These are phyloP conservation scores for Rutstroemia sp. DNA, from an alignment of 2,329 filamentous ascomycete genomes.

Conservation along the genomic window DNA sequence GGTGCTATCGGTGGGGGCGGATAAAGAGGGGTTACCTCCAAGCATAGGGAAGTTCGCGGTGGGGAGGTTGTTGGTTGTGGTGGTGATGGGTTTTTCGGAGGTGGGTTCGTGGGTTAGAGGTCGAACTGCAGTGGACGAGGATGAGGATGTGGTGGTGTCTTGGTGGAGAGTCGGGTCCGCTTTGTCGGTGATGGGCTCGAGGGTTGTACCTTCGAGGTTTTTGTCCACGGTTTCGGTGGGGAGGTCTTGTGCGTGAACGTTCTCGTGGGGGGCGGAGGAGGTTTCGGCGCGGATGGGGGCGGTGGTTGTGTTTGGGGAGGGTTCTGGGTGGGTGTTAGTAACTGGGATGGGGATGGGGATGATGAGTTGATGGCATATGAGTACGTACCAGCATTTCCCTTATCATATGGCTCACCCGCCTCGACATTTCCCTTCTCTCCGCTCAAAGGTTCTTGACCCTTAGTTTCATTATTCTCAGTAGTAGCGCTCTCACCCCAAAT, in stretches of 20 bases:
- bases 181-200: too few relatives aligned
- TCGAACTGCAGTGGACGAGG: too few relatives aligned
- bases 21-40: too few relatives aligned
- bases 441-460: slow-evolving; percentile 59
- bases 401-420: slow-evolving; percentile 67
- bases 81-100: background rate
- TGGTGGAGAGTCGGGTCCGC: too few relatives aligned
- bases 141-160: too few relatives aligned
- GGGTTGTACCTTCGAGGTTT: too few relatives aligned
- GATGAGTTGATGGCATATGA: background rate
- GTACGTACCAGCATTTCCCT: slow-evolving; percentile 51
- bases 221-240: too few relatives aligned
- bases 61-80: background rate
- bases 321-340: background rate
- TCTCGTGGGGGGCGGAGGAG: too few relatives aligned
- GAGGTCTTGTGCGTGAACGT: too few relatives aligned
- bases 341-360: too few relatives aligned
- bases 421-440: slow-evolving; percentile 61
- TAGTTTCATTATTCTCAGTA: slow-evolving; percentile 9
- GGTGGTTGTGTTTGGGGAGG: background rate
- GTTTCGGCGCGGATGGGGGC: background rate
- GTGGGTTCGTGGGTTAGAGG: too few relatives aligned
- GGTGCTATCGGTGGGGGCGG: background rate
- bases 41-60: background rate
- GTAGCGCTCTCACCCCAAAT: slow-evolving; percentile 33